Base-by-base conservation (phyloP, 306 rosid genomes). In the Vachellia collinsii region DNA sequence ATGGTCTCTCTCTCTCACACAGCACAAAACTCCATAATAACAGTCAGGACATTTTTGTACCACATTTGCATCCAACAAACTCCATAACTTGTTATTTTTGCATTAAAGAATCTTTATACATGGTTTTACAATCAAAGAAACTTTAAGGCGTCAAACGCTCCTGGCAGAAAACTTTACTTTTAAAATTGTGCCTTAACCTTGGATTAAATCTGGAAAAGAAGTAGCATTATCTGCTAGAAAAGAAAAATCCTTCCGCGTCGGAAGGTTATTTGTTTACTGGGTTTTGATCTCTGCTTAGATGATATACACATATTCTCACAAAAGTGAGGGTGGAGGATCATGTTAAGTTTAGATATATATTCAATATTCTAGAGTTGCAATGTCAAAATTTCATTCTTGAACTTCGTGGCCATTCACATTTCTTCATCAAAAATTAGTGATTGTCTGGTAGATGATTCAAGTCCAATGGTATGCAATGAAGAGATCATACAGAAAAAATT, bases 301-400 rank as follows among this genome's bases (percentile, higher is more conserved):
- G 44, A 65, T 36, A 8, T 47, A 47, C 53, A 3, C 5, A 6
- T 6, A 4, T 39, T 67, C 22, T 44, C 71, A 87, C 85, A 81
- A 83, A 74, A 83, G 85, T 44, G 85, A 1, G 79, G 87, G 25
- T 3, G 83, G 87, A 70, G 85, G 85, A 70, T 69, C 87, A 87
- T 83, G 84, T 70, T 59, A 81, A 78, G 86, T 85, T 46, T 79
- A 1, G 84, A 29, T 29, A 83, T 42, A 73, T 13, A 54, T 62
- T 83, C n/a, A 43, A 80, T 70, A 86, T 85, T 64, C 16, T 3
- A 68, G 7, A 54, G 59, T 47, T 38, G 65, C 71, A 77, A 63
- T 63, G 51, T 41, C 42, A 83, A 44, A 20, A 20, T 46, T 56
- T 83, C 81, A 83, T 75, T 79, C 76, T 59, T 47, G 59, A 58